Percentiles rank a stretch among this genome's conserved stretches.
These are phyloP conservation scores for Wickerhamomyces hampshirensis DNA, from an alignment of 805 yeast species.

Conservation along the genomic window DNA sequence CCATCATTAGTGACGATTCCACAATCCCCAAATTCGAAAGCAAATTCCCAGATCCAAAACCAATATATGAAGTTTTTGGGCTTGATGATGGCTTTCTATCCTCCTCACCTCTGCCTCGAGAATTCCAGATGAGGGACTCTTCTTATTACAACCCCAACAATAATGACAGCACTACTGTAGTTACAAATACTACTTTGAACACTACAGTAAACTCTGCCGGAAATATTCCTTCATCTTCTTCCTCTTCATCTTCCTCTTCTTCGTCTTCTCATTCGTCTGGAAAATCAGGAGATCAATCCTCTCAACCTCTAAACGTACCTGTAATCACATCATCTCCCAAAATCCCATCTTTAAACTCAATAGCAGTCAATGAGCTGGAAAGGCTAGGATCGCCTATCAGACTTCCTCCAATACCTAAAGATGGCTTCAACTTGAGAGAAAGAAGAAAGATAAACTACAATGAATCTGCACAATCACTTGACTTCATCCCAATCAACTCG, in stretches of 20 bases:
- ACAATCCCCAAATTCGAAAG: slow-evolving; percentile 14
- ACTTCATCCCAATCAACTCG: too few species aligned
- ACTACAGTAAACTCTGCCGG: not conserved
- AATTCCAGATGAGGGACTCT: not conserved
- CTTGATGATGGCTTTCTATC: slow-evolving; percentile 12
- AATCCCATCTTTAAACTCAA: not conserved
- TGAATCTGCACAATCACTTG: not conserved
- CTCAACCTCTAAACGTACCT: too few species aligned
- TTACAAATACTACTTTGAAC: not conserved
- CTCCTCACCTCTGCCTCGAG: slow-evolving; percentile 2
- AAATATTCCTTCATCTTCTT: not conserved
- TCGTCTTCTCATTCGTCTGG: not conserved
- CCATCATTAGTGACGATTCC: slow-evolving; percentile 10
- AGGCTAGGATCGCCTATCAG: not conserved
- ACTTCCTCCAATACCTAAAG: not conserved
- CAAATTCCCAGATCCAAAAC: slow-evolving; percentile 17
- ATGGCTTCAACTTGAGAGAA: not conserved
- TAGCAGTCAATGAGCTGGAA: not conserved
- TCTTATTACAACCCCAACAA: not conserved
- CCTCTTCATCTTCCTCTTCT: not conserved
- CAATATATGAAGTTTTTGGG: slow-evolving; percentile 14
- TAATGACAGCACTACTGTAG: not conserved
- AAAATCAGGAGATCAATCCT: too few species aligned
- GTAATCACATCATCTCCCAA: not conserved
- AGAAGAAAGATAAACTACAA: not conserved